These are phyloP conservation scores for Gossypium herbaceum DNA, from an alignment of 345 rosid species.

Conservation along the genomic window DNA sequence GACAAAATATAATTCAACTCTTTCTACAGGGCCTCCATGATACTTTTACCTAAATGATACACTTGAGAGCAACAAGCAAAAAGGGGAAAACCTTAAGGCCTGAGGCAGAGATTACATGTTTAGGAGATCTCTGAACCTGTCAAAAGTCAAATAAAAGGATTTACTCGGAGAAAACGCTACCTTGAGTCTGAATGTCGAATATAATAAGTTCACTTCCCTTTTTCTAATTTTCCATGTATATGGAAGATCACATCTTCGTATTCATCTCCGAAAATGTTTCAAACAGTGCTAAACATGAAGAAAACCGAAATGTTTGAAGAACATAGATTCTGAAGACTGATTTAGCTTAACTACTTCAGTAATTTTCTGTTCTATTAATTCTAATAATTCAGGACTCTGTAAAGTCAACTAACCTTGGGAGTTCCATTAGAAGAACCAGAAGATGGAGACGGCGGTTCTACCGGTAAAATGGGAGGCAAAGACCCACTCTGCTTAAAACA, in stretches of 20 bases:
- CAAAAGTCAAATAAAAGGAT: neutral
- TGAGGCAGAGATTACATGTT: constrained; percentile 25
- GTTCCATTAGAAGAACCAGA: constrained; percentile 37
- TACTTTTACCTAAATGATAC: too few species aligned
- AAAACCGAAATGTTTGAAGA: neutral
- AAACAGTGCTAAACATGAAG: neutral
- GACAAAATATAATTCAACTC: too few species aligned
- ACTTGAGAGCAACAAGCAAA: neutral
- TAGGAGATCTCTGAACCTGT: constrained; percentile 33
- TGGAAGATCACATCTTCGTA: neutral
- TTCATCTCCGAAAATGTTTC: neutral
- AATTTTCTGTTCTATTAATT: neutral
- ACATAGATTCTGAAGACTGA: neutral
- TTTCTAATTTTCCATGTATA: neutral
- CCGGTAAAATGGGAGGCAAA: constrained; percentile 40
- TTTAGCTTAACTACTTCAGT: neutral
- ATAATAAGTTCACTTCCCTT: neutral
- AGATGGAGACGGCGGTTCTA: constrained; percentile 27
- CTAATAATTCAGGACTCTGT: neutral
- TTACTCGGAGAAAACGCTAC: neutral
- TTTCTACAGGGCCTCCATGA: too few species aligned
- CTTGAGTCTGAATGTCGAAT: too few species aligned
- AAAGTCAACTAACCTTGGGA: constrained; percentile 41
- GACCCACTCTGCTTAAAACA: constrained; percentile 40
- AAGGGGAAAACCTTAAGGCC: constrained; percentile 39